These are phyloP conservation scores for Lagenidium giganteum DNA, from an alignment of 352 stramenopile genomes.

Conservation along the genomic window DNA sequence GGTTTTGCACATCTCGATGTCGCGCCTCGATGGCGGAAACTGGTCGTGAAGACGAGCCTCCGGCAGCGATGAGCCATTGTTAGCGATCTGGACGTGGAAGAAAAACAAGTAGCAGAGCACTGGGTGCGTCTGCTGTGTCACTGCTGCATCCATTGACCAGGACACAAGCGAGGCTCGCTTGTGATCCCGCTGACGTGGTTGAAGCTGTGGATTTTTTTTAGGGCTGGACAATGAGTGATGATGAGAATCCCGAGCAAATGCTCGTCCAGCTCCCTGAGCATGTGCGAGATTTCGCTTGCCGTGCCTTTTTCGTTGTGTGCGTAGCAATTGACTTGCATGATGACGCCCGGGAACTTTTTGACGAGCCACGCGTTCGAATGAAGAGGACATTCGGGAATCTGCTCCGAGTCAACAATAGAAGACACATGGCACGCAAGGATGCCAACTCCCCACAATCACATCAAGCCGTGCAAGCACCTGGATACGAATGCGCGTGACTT, in stretches of 20 bases:
- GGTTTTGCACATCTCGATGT: too few species aligned
- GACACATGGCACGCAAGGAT: too few species aligned
- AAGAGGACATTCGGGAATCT: constrained; percentile 1
- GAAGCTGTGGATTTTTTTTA: constrained; percentile 2
- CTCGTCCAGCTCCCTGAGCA: constrained; percentile 4
- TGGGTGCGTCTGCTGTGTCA: not conserved
- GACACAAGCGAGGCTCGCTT: constrained; percentile 1
- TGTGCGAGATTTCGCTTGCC: not conserved
- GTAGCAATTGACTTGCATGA: constrained; percentile 16
- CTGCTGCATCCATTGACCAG: constrained; percentile 2
- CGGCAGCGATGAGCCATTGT: constrained; percentile 3
- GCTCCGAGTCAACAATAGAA: too few species aligned
- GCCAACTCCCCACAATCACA: too few species aligned
- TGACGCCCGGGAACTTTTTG: constrained; percentile 1
- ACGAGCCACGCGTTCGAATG: constrained; percentile 8
- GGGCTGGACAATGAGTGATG: constrained; percentile 10
- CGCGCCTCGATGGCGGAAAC: too few species aligned
- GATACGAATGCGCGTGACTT: too few species aligned
- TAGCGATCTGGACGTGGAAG: too few species aligned
- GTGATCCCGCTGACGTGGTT: constrained; percentile 3
- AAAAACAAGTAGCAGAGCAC: constrained; percentile 4
- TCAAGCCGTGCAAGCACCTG: too few species aligned
- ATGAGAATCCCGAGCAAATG: constrained; percentile 4
- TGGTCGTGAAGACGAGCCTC: not conserved
- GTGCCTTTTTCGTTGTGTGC: not conserved